Percentiles rank a stretch among this genome's conserved stretches.
Evolutionary conservation across 495 filamentous ascomycete species (phyloP).

Genomic region (Pyronema omphalodes): DNA sequence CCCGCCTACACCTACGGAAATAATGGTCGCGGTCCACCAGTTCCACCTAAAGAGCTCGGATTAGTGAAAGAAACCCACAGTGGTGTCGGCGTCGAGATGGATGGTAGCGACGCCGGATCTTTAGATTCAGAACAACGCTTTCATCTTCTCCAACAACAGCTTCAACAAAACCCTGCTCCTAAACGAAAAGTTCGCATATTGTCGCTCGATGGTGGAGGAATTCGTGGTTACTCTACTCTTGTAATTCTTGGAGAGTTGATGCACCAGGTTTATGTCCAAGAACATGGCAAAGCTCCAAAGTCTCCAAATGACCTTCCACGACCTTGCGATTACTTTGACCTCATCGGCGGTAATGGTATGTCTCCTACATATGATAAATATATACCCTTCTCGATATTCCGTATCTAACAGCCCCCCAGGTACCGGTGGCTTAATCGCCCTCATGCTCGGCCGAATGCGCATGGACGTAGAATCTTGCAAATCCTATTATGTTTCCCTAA

Average conservation of each 20-base stretch:
- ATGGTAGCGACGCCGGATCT: constrained; percentile 6
- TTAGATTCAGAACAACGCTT: not conserved
- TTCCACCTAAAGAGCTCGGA: constrained; percentile 16
- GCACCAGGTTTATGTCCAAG: constrained; percentile 56
- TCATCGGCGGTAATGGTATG: constrained; percentile 73
- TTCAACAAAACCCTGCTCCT: constrained; percentile 26
- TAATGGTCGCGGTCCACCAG: constrained; percentile 10
- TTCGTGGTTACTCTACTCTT: constrained; percentile 83
- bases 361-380: not conserved
- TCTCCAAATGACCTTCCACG: constrained; percentile 84
- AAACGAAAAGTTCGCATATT: constrained; percentile 82
- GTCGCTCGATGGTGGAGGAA: constrained; percentile 88
- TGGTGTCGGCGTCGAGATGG: constrained; percentile 7
- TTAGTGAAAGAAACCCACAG: not conserved
- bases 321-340: constrained; percentile 94
- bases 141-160: not conserved
- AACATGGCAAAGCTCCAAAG: constrained; percentile 31
- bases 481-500: constrained; percentile 86
- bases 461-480: constrained; percentile 92
- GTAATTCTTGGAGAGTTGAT: constrained; percentile 50
- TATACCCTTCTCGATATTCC: no score
- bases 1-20: constrained; percentile 9
- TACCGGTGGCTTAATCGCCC: constrained; percentile 83
- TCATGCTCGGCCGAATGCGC: constrained; percentile 86
- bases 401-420: not conserved